These are phyloP conservation scores for Spathaspora boniae DNA, from an alignment of 805 yeast species.

Conservation along the genomic window DNA sequence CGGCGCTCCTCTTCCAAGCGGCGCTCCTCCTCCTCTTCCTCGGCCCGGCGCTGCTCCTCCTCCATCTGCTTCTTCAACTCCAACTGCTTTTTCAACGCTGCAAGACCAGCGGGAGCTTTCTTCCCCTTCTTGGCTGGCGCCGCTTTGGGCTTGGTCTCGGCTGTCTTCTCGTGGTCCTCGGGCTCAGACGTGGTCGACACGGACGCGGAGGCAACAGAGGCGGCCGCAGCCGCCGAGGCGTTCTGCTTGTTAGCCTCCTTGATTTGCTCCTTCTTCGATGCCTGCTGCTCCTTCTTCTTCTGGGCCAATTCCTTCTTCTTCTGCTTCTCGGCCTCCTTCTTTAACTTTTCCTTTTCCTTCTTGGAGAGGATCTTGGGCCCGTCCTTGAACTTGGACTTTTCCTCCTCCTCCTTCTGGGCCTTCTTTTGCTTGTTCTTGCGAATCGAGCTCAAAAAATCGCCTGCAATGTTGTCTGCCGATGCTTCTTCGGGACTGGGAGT, in stretches of 20 bases:
- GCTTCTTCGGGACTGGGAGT: conserved; percentile 14
- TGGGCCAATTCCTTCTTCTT: conserved; percentile 87
- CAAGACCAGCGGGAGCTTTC: conserved; percentile 86
- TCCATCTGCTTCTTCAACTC: conserved; percentile 85
- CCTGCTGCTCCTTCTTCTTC: conserved; percentile 73
- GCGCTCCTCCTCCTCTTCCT: conserved; percentile 60
- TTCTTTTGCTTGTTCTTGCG: conserved; percentile 76
- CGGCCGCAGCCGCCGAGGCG: conserved; percentile 37
- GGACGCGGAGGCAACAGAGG: conserved; percentile 16
- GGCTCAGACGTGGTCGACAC: conserved; percentile 34
- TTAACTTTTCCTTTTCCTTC: conserved; percentile 92
- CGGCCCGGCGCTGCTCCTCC: conserved; percentile 71
- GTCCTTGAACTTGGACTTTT: conserved; percentile 49
- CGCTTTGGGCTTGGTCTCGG: conserved; percentile 29
- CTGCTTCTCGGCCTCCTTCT: conserved; percentile 88
- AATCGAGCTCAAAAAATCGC: conserved; percentile 81
- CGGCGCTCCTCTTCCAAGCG: conserved; percentile 49
- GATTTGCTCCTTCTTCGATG: conserved; percentile 55
- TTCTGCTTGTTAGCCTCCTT: conserved; percentile 45
- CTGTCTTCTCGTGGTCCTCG: conserved; percentile 20
- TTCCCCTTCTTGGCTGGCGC: conserved; percentile 56
- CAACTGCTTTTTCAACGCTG: conserved; percentile 85
- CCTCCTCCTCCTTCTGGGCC: conserved; percentile 62
- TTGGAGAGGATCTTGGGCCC: conserved; percentile 81
- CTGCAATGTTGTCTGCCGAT: conserved; percentile 32